phyloP scores from a whole-genome alignment of 73 alveolate species.

The Paramecium sexaurelia region DNA sequence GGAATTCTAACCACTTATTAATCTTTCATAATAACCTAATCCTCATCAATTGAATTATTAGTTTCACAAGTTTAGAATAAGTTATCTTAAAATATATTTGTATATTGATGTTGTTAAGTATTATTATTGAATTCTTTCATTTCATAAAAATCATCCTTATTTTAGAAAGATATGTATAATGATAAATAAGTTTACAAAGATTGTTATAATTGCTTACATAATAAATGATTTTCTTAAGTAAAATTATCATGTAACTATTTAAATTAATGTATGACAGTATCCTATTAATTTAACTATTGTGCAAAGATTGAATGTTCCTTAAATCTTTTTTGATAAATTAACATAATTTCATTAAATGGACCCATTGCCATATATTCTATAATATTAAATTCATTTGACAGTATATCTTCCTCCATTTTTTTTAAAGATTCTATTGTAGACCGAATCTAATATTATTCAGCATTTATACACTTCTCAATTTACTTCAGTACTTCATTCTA shows the following conservation, averaged over 20 bases:
- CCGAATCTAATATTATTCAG: constrained; percentile 3
- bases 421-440: constrained; percentile 1
- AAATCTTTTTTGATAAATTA: not conserved
- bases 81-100: not conserved
- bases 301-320: constrained; percentile 19
- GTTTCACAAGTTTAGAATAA: constrained; percentile 47
- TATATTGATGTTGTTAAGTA: not conserved
- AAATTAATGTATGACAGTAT: not conserved
- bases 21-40: constrained; percentile 47
- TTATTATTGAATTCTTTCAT: not conserved
- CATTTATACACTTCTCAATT: constrained; percentile 46
- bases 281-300: not conserved
- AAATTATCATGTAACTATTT: not conserved
- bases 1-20: constrained; percentile 15
- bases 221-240: not conserved
- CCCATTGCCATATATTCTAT: constrained; percentile 56
- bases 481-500: constrained; percentile 25
- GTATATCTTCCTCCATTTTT: constrained; percentile 42
- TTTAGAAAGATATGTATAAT: not conserved
- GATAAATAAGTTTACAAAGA: constrained; percentile 3
- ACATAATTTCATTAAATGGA: constrained; percentile 52
- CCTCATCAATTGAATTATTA: constrained; percentile 56
- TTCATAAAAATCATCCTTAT: constrained; percentile 48
- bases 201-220: not conserved
- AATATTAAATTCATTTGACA: constrained; percentile 21